Base-by-base conservation (phyloP, 2,329 filamentous ascomycete species). In the Colletotrichum scovillei region DNA sequence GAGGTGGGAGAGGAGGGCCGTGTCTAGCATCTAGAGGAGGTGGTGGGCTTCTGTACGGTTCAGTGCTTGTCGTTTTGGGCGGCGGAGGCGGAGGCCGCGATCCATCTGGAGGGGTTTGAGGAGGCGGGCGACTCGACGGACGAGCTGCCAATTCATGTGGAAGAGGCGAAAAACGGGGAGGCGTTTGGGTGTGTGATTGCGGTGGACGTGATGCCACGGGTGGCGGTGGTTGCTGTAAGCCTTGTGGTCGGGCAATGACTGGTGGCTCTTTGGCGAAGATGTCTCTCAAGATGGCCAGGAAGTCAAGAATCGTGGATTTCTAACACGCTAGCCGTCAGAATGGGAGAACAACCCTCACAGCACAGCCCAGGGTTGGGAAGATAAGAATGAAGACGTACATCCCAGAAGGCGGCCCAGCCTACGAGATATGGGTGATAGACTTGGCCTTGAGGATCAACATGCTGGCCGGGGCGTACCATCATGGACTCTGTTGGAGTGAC, bases 371-470 rank as follows among this genome's bases (percentile, higher is more conserved):
- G 24, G 62, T 19, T 12, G 16, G 22, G n/a, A 19, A 38, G 64
- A 77, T 24, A 19, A 49, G 19, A 9, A 22, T 49, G 42, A 77
- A 67, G 26, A 91, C 93, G 86, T 82, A 97, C 94, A 90, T 98
- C 94, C 93, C 94, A 97, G 78, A 94, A 96, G 76, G 94, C 92
- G 38, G 89, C 86, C 97, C 97, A 99, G 75, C 95, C 92, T 38
- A 95, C 94, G 59, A 99, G 86, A 81, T 98, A 99, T 49, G 97
- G 97, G 81, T 99, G 97, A 81, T 98, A 99, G 75, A 98, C 91
- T 81, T 94, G 92, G 30, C 97, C 97, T 79, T 98, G 96, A 5
- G 94, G 92, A 79, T 97, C 95, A 73, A 99, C 95, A 86, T 99
- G 95, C 80, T 99, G 97, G 0, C 97, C 97, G 0, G 95, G 95